Evolutionary conservation across 192 early-diverging fungal species (phyloP), one percentile per base, ranked within the genome.

Genomic region (Coemansia asiatica): DNA sequence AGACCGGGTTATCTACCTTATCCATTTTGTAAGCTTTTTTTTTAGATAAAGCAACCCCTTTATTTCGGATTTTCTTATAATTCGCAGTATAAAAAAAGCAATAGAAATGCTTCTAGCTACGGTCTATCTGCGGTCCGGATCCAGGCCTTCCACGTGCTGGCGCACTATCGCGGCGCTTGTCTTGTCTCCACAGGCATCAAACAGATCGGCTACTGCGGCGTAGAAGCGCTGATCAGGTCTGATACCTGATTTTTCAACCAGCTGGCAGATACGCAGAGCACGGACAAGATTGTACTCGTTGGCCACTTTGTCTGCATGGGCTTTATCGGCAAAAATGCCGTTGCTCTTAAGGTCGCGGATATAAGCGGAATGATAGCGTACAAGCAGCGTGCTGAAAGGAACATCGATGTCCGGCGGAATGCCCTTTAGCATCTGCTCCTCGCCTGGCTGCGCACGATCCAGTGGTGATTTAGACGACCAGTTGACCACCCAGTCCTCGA

Each of bases 321-420:
- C n/a, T 19, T 1, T 46, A 1, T 12, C 19, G 5, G 3, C 22
- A n/a, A 40, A 5, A 12, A 5, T 7, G 15, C 36, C 25, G 46
- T 35, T 55, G 44, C 54, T 46, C 19, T 57, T 44, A 19, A 64
- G 46, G 26, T 78, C 76, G 26, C 62, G 63, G 25, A 78, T 78
- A 28, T 67, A 66, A 21, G 57, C 19, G 1, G 76, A 35, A 55
- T 68, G 70, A 63, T 78, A 78, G 36, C 67, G 65, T 61, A 78
- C 48, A 44, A 78, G 49, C 59, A 78, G 60, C 16, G 76, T 78
- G 61, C 76, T 72, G 38, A 78, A 64, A 0, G 76, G 76, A 12
- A 78, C 64, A 22, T 78, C 76, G 0, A 78, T 19, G 26, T 33
- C 36, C n/a, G 71, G 49, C 16, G 69, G 27, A 4, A 10, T 49